phyloP scores from a whole-genome alignment of 768 basidiomycete species.

The Leccinum rimulosum region DNA sequence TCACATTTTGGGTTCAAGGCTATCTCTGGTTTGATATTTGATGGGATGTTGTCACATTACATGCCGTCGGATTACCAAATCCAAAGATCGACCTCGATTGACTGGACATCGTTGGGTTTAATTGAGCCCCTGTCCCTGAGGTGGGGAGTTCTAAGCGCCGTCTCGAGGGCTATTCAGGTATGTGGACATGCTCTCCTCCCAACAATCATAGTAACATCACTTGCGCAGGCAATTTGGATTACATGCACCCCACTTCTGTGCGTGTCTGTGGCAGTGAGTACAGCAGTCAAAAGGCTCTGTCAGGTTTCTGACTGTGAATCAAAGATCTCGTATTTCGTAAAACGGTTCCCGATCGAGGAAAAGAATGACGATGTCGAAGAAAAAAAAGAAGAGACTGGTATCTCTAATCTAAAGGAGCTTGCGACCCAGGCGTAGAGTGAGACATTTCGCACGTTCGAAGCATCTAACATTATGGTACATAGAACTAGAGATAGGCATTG shows the following conservation, averaged over 20 bases:
- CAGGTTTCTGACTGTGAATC: slow-evolving; percentile 10
- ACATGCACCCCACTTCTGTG: slow-evolving; percentile 70
- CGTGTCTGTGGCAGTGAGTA: slow-evolving; percentile 57
- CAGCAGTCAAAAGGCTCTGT: not conserved
- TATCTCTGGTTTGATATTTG: slow-evolving; percentile 72
- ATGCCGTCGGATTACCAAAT: slow-evolving; percentile 49
- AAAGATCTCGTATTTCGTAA: slow-evolving; percentile 31
- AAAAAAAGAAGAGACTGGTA: slow-evolving; percentile 11
- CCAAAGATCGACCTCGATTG: slow-evolving; percentile 42
- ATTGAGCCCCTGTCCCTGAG: slow-evolving; percentile 48
- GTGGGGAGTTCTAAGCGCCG: slow-evolving; percentile 45
- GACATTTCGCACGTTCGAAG: slow-evolving; percentile 1
- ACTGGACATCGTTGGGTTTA: slow-evolving; percentile 49
- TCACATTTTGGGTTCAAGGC: slow-evolving; percentile 46
- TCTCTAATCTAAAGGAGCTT: slow-evolving; percentile 6
- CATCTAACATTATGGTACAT: slow-evolving; percentile 17
- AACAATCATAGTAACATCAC: slow-evolving; percentile 12
- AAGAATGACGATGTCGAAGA: slow-evolving; percentile 18
- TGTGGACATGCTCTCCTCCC: slow-evolving; percentile 11
- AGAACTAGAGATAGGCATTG: slow-evolving; percentile 14
- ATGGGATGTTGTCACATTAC: slow-evolving; percentile 45
- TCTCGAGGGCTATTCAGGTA: slow-evolving; percentile 67
- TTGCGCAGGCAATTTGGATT: slow-evolving; percentile 63
- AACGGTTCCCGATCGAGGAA: slow-evolving; percentile 25
- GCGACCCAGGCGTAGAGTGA: slow-evolving; percentile 18